Percentiles rank a stretch among this genome's conserved stretches.
phyloP scores from a whole-genome alignment of 495 filamentous ascomycete genomes.

The Aspergillus baeticus region DNA sequence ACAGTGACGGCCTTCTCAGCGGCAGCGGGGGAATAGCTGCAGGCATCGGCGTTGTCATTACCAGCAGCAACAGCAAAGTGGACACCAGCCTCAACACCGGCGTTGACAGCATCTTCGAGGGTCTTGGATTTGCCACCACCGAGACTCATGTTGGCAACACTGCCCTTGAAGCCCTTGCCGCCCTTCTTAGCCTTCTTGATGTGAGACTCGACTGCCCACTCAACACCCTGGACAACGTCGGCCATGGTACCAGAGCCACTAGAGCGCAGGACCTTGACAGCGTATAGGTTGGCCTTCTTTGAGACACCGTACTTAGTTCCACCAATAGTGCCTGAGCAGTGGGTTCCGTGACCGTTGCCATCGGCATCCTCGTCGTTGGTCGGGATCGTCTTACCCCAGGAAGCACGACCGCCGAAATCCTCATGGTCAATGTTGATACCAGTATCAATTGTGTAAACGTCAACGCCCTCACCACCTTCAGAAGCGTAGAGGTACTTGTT shows the following conservation, averaged over 20 bases:
- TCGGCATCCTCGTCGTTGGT: conserved; percentile 78
- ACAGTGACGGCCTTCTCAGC: conserved; percentile 93
- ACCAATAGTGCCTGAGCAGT: conserved; percentile 97
- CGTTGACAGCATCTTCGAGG: conserved; percentile 90
- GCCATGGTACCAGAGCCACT: conserved; percentile 98
- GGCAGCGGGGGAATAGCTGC: conserved; percentile 98
- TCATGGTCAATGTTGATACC: conserved; percentile 92
- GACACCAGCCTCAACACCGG: conserved; percentile 83
- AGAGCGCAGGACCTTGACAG: conserved; percentile 96
- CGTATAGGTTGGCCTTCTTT: conserved; percentile 95
- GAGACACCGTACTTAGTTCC: conserved; percentile 99
- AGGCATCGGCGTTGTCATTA: conserved; percentile 97
- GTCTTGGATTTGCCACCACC: conserved; percentile 92
- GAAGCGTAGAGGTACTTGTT: conserved; percentile 96
- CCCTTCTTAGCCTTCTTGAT: conserved; percentile 71
- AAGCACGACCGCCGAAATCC: conserved; percentile 93
- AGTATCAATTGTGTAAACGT: conserved; percentile 98
- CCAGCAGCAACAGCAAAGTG: conserved; percentile 98
- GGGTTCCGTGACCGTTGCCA: conserved; percentile 98
- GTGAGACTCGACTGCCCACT: conserved; percentile 86
- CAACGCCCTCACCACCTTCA: conserved; percentile 94
- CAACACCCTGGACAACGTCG: conserved; percentile 97
- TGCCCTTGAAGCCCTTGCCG: conserved; percentile 96
- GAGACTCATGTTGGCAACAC: conserved; percentile 98
- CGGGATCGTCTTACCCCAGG: conserved; percentile 97